Evolutionary conservation across 306 rosid species (phyloP), one percentile per base, ranked within the genome.

Genomic region (Senna siamea): DNA sequence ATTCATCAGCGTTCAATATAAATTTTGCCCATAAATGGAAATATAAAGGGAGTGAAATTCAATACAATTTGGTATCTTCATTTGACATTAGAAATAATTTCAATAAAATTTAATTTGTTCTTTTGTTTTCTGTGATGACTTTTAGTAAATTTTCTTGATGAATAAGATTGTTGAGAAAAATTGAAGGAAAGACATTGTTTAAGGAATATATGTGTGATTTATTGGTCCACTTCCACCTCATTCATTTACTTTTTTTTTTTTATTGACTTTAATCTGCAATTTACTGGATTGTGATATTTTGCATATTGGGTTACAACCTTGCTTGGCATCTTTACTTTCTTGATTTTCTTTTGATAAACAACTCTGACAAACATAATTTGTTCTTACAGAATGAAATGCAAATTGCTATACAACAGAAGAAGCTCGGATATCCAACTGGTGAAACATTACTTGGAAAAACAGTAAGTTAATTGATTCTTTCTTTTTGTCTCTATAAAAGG

Each of bases 381-480:
- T 82, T 63, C 35, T 54, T 81, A 38, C 87, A 93, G 98, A 91
- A 86, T 69, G 92, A 89, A 80, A 80, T 91, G 87, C 91, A 75
- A 80, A 81, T 66, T 79, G 38, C 96, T 53, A 79, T 91, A 63
- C 77, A 79, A 65, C 92, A 82, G 87, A 89, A 74, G 76, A 83
- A 75, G 88, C 77, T 93, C 76, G 98, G 98, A 78, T 90, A 55
- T 60, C 98, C 98, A 70, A 61, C 57, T 60, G 92, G 91, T 22
- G 94, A 89, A 65, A 86, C 88, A n/a, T 81, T 93, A 79, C 51
- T 73, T 40, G 98, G 98, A 57, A 93, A 93, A 86, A 91, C 92
- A 34, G 98, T 93, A 77, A 91, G 90, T 91, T 28, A 52, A 59
- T 68, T 53, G 51, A 15, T 65, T 69, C 22, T 67, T 61, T 22